Evolutionary conservation across 2,329 filamentous ascomycete species (phyloP).

Genomic region (Aureobasidium sp.): DNA sequence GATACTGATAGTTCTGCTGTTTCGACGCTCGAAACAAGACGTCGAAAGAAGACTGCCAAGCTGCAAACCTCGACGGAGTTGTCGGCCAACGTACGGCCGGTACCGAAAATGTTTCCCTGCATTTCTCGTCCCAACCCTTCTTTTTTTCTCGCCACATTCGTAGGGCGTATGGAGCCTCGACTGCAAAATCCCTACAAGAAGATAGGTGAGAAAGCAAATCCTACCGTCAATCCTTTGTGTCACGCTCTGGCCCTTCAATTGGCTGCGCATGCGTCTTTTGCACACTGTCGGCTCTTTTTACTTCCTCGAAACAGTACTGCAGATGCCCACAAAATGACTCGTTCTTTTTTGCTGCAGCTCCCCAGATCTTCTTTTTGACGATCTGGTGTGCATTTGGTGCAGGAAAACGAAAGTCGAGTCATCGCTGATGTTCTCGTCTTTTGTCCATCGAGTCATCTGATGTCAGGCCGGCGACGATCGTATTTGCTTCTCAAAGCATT

Average conservation of each 20-base stretch:
- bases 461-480: neutral
- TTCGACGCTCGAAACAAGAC: neutral
- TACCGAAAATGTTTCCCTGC: neutral
- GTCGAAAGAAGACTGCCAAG: neutral
- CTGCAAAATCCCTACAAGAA: neutral
- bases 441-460: slow-evolving; percentile 11
- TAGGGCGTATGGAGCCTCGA: slow-evolving; percentile 5
- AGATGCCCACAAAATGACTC: neutral
- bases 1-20: neutral
- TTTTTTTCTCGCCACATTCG: slow-evolving; percentile 9
- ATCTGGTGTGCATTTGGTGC: neutral
- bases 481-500: neutral
- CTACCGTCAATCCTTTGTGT: neutral
- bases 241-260: neutral
- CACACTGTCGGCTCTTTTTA: neutral
- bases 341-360: neutral
- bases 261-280: neutral
- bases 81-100: neutral
- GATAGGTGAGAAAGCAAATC: slow-evolving; percentile 8
- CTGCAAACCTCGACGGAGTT: neutral
- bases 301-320: neutral
- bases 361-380: slow-evolving; percentile 2
- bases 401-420: neutral
- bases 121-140: slow-evolving; percentile 6
- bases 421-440: neutral